Evolutionary conservation across 2,329 filamentous ascomycete genomes (phyloP), one percentile per base, ranked within the genome.

Genomic region (Botrytis paeoniae): DNA sequence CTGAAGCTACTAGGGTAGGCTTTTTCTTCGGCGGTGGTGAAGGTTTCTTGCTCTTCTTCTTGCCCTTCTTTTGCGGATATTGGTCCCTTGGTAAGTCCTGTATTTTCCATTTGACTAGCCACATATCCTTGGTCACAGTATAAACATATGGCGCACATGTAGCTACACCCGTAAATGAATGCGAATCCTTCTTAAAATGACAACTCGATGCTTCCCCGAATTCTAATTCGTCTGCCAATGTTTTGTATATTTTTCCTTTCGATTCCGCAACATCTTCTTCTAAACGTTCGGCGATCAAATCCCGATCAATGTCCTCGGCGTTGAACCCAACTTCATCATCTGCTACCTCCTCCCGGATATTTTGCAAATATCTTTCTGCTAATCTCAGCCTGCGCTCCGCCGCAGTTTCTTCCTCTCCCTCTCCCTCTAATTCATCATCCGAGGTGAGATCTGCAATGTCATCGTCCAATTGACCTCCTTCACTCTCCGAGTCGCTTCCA

Each of bases 311-410:
- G 70, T 98, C 93, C 78, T 92, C 94, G 12, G 96, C 96, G 83
- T 99, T 94, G 80, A 98, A 99, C 57, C 94, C 96, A 70, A 87
- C 88, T 32, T 51, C 65, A 76, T 94, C 92, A 78, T 97, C 92
- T 76, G 64, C 62, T 61, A 94, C 90, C 77, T 97, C 92, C 79
- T 92, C 88, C 79, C 92, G 90, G 75, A 98, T 90, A 81, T 97
- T 97, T 71, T 97, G 92, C 71, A 99, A 88, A 82, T 99, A 98
- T 79, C 93, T 90, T 84, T 98, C 94, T 43, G 96, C 96, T 41
- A 99, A 87, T 76, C 93, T 90, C 79, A 97, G 84, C 78, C 96
- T 88, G 82, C 93, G 91, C 81, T 98, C 94, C 51, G 94, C 95
- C 1, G 92, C 94, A 35, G 96, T 98, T 85, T 98, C 95, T 76